phyloP scores from a whole-genome alignment of 1,139 yeast species.

The Pichia sp. region DNA sequence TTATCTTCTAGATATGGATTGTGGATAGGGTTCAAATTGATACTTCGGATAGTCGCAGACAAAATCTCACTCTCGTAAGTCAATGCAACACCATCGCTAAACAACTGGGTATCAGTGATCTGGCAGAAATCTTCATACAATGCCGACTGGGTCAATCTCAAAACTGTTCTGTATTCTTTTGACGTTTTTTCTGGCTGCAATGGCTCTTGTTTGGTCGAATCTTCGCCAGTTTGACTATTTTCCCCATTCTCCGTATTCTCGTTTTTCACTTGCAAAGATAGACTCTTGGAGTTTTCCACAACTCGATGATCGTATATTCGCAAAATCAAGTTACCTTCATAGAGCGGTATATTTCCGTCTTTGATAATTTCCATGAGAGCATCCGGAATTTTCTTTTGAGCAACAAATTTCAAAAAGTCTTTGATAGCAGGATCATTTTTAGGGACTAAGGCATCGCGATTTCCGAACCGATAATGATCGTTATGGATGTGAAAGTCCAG shows the following conservation, averaged over 20 bases:
- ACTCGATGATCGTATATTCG: conserved; percentile 72
- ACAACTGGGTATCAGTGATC: conserved; percentile 72
- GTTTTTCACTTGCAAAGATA: neutral
- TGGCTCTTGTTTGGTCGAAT: neutral
- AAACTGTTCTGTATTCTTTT: conserved; percentile 63
- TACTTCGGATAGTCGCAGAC: conserved; percentile 65
- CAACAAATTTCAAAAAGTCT: conserved; percentile 69
- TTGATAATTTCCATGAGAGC: conserved; percentile 83
- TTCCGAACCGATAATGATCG: conserved; percentile 77
- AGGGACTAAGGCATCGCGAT: conserved; percentile 72
- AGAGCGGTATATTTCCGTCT: conserved; percentile 74
- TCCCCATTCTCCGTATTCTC: neutral
- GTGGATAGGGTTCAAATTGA: conserved; percentile 64
- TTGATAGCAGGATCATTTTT: conserved; percentile 74
- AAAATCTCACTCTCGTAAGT: conserved; percentile 81
- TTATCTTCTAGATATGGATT: conserved; percentile 52
- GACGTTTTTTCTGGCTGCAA: conserved; percentile 30
- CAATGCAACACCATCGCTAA: conserved; percentile 69
- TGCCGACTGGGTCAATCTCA: conserved; percentile 75
- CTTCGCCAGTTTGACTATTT: neutral
- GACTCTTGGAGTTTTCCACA: neutral
- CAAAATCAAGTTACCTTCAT: conserved; percentile 83
- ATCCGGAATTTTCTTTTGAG: conserved; percentile 77
- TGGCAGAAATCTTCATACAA: conserved; percentile 79
- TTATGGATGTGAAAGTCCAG: conserved; percentile 85